Evolutionary conservation across 1,284 basidiomycete species (phyloP).

Genomic region (Tilletiopsis washingtonensis): DNA sequence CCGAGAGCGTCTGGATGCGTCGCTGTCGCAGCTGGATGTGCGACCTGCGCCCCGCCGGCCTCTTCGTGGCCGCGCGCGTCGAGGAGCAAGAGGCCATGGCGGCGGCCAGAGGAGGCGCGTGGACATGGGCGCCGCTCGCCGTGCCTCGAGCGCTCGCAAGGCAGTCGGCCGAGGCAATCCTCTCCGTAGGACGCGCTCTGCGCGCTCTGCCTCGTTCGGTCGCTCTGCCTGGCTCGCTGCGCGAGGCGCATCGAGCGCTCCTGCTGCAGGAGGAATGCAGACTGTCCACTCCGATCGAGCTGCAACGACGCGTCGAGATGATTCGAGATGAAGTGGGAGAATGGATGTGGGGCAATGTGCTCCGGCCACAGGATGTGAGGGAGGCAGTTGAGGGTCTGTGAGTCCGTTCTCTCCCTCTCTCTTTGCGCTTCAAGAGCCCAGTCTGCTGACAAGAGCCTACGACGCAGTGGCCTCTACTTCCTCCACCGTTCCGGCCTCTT

Average conservation of each 20-base stretch:
- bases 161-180: conserved; percentile 66
- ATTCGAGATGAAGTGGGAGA: conserved; percentile 69
- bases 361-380: conserved; percentile 72
- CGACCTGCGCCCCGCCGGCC: not conserved
- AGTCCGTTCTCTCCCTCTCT: conserved; percentile 43
- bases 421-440: not conserved
- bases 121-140: conserved; percentile 63
- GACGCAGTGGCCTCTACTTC: conserved; percentile 50
- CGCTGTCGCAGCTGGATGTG: not conserved
- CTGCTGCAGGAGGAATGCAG: conserved; percentile 11
- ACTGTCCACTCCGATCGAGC: conserved; percentile 5
- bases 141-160: conserved; percentile 58
- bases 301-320: conserved; percentile 48
- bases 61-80: not conserved
- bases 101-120: conserved; percentile 26
- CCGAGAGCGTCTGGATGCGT: not conserved
- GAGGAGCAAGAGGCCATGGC: not conserved
- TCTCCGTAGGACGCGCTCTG: conserved; percentile 77
- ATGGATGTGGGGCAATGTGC: conserved; percentile 82
- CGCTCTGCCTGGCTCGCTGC: conserved; percentile 15
- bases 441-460: not conserved
- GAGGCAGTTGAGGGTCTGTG: conserved; percentile 65
- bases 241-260: conserved; percentile 12
- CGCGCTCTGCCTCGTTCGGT: conserved; percentile 44
- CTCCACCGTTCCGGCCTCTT: conserved; percentile 80